Evolutionary conservation across 2,329 filamentous ascomycete genomes (phyloP).

Genomic region (Neopestalotiopsis sp.): DNA sequence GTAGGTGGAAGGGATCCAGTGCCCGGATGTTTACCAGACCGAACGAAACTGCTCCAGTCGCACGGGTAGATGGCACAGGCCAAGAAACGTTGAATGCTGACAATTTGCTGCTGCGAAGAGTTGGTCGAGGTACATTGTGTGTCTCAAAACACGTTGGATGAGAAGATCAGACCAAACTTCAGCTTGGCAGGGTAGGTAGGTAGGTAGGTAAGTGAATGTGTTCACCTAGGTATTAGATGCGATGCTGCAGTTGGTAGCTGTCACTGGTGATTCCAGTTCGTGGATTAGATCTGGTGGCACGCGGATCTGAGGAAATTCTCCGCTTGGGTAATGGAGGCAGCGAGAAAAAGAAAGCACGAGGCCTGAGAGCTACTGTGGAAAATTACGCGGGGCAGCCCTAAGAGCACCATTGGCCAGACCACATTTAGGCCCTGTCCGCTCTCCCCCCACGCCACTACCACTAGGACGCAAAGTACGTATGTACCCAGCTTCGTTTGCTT

Average conservation of each 20-base stretch:
- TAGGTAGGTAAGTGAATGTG: too few relatives aligned
- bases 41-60: background rate
- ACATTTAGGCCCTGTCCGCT: background rate
- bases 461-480: background rate
- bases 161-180: background rate
- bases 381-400: background rate
- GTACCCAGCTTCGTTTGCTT: background rate
- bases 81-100: background rate
- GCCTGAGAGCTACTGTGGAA: background rate
- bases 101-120: background rate
- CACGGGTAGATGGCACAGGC: background rate
- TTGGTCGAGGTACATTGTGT: background rate
- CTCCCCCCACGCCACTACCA: background rate
- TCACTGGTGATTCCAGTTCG: background rate
- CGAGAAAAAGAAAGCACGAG: background rate
- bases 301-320: conserved; percentile 5
- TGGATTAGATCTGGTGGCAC: background rate
- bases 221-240: too few relatives aligned
- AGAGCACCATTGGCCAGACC: background rate
- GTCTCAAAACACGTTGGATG: background rate
- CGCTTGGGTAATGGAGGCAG: background rate
- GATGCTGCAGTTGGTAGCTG: background rate
- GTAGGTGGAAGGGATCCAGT: background rate
- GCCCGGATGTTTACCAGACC: background rate
- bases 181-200: background rate